Base-by-base conservation (phyloP, 2,329 filamentous ascomycete genomes). In the Endoconidiophora polonica region DNA sequence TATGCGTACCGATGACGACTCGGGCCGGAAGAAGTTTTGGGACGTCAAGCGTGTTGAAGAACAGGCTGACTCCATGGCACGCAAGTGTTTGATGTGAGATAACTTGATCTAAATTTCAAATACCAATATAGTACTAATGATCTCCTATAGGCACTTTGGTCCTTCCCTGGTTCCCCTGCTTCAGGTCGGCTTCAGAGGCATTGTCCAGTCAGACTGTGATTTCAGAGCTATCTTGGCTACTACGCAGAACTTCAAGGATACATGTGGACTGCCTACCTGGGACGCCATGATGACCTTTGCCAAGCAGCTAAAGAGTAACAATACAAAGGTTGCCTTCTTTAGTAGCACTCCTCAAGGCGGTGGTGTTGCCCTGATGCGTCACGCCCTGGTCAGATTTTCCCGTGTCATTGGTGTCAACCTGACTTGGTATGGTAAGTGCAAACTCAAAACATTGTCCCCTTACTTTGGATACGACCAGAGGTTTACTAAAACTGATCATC, bases 301-400 rank as follows among this genome's bases (percentile, higher is more conserved):
- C 44, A 63, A 73, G 36, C 71, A 76, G 24, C 68, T 87, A 44
- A 80, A 79, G 56, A 60, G 69, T 51, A 72, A 76, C 46, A 78
- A 81, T 51, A 72, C 75, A 53, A 82, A 78, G 59, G 71, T 87
- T 57, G 83, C 82, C 1, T 87, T 86, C 64, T 87, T 88, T 69
- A 86, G 81, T 60, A 77, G 77, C 49, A 88, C 83, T 1, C 83
- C 83, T 1, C 83, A 88, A 59, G 83, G 84, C n/a, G 84, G 84
- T 46, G 83, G 84, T 40, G 84, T 90, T 6, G 83, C 83, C 4
- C 68, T 88, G 46, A 90, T 90, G 84, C 72, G 84, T 23, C 84
- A 90, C 61, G 81, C 84, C 7, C 63, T 90, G 26, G 75, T 88
- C 44, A 74, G 85, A 48, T 83, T 87, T 58, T 73, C 81, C 23